phyloP scores from a whole-genome alignment of 306 rosid genomes.

The Glycine latifolia region DNA sequence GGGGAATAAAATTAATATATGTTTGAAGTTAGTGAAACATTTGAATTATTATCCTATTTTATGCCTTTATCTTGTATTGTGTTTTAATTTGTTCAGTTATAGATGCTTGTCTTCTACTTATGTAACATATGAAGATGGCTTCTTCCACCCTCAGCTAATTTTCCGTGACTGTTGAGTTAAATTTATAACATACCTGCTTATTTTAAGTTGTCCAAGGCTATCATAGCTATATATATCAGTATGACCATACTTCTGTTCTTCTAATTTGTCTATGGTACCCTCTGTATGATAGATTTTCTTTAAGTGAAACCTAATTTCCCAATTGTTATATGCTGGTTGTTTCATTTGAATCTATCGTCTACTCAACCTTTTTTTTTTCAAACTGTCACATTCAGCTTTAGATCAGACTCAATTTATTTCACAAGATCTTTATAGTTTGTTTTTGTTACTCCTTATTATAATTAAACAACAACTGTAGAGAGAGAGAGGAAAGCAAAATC shows the following conservation, averaged over 20 bases:
- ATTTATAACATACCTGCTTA: conserved; percentile 32
- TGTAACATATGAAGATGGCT: conserved; percentile 2
- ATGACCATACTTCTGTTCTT: conserved; percentile 6
- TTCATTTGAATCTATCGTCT: conserved; percentile 27
- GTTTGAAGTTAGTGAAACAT: conserved; percentile 26
- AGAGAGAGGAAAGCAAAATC: conserved; percentile 38
- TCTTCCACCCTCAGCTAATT: conserved; percentile 20
- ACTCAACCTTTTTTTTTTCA: background rate
- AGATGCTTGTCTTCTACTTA: conserved; percentile 27
- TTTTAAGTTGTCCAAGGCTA: conserved; percentile 13
- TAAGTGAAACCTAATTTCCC: conserved; percentile 14
- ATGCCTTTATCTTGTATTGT: conserved; percentile 6
- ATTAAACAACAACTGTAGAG: conserved; percentile 30
- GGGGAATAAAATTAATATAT: background rate
- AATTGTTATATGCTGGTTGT: conserved; percentile 19
- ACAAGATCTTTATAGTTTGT: conserved; percentile 12
- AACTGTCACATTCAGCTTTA: conserved; percentile 19
- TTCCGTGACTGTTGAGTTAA: conserved; percentile 15
- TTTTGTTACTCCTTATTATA: conserved; percentile 15
- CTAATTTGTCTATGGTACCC: background rate
- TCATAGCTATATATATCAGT: background rate
- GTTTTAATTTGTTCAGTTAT: conserved; percentile 17
- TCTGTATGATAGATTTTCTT: background rate
- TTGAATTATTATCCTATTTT: conserved; percentile 19
- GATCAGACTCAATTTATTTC: conserved; percentile 28